Percentiles rank a stretch among this genome's conserved stretches.
Conservation (phyloP, 108 stramenopile genomes). For the Cyclostephanos invisitatus region DNA sequence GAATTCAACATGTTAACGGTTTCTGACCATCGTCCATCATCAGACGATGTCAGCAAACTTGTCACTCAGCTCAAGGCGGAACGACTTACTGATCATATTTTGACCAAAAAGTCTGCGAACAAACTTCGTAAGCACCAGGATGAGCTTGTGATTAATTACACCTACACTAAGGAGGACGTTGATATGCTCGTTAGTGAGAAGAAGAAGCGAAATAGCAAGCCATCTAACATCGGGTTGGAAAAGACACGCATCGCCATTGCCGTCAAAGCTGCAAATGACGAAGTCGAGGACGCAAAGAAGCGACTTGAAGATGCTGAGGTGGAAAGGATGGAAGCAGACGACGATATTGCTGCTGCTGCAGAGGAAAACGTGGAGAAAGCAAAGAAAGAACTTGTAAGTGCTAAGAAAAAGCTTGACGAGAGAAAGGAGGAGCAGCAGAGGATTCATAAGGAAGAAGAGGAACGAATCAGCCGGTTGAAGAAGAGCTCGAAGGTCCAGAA, state of each 20-base stretch:
- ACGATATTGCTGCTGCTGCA: slow-evolving; percentile 20
- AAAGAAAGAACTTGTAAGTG: slow-evolving; percentile 50
- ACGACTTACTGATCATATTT: slow-evolving; percentile 41
- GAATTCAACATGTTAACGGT: slow-evolving; percentile 77
- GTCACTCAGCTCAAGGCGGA: slow-evolving; percentile 65
- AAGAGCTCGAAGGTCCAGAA: slow-evolving; percentile 63
- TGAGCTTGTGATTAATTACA: slow-evolving; percentile 79
- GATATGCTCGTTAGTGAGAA: slow-evolving; percentile 65
- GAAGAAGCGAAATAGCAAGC: slow-evolving; percentile 67
- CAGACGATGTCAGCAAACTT: slow-evolving; percentile 69
- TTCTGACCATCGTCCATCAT: slow-evolving; percentile 71
- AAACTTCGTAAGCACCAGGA: slow-evolving; percentile 76
- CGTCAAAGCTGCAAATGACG: slow-evolving; percentile 70
- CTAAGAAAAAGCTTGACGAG: slow-evolving; percentile 54
- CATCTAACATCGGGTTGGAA: slow-evolving; percentile 74
- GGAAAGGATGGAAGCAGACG: slow-evolving; percentile 44
- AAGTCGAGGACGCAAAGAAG: slow-evolving; percentile 49
- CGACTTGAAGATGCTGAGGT: slow-evolving; percentile 62
- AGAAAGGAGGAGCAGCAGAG: slow-evolving; percentile 54
- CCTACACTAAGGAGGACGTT: slow-evolving; percentile 82
- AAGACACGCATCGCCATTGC: slow-evolving; percentile 77
- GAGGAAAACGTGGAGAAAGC: slow-evolving; percentile 35
- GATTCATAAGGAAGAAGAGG: slow-evolving; percentile 53
- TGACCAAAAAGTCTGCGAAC: slow-evolving; percentile 70
- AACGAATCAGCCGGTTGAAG: slow-evolving; percentile 58